Base-by-base conservation (phyloP, 2,329 filamentous ascomycete genomes). In the Juglanconis oblonga region DNA sequence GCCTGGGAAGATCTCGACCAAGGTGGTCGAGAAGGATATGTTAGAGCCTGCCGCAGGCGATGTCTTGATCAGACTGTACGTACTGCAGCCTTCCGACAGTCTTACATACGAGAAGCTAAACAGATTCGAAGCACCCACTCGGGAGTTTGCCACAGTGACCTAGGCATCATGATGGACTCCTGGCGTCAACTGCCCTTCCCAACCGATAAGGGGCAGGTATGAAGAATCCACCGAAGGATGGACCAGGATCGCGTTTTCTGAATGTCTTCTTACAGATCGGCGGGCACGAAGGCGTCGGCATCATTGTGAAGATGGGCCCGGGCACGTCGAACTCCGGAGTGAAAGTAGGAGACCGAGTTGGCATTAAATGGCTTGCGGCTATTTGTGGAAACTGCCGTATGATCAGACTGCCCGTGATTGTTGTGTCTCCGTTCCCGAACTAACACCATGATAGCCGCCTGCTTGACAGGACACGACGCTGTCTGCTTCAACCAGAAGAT, bases 241-340 rank as follows among this genome's bases (percentile, higher is more conserved):
- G 24, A 3, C 3, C 8, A 33, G 3, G 42, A 35, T 14, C 38
- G 1, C 32, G 7, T 3, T 10, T 51, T 13, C 1, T 32, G 17
- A n/a, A 24, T 11, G 29, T 33, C 47, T 9, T 6, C 11, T 24
- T 89, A 5, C 9, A 62, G 61, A 38, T 62, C 4, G 87, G 87
- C 47, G 88, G 88, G 4, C 87, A 90, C 68, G 87, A 90, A 72
- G 87, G 87, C 17, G 83, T 90, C 1, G 85, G 85, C 47, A 81
- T 80, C 55, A 77, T 90, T 36, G 85, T 87, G 47, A 87, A 87
- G 69, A 76, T 90, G 62, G 87, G 88, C 0, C 77, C 86, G 0
- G 84, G 82, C 7, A 77, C 82, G 24, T 83, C 87, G 54, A 70
- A 67, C 42, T 76, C 81, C 1, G 79, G 77, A 5, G 74, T 89